Evolutionary conservation across 2,329 filamentous ascomycete genomes (phyloP).

Genomic region (Alternaria dauci): DNA sequence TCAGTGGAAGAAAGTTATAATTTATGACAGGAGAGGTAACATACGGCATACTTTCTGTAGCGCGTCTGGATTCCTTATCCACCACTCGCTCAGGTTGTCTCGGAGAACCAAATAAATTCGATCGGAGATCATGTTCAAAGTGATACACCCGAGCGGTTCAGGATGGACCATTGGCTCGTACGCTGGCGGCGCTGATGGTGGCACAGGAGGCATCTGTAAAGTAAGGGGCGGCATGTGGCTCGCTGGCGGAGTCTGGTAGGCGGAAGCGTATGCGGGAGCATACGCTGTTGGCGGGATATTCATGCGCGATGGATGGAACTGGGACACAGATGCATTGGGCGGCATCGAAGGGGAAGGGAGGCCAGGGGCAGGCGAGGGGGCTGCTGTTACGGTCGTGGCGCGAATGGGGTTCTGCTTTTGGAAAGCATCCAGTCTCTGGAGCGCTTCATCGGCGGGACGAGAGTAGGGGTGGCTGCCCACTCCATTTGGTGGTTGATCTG

Average conservation of each 20-base stretch:
- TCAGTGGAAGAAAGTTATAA: neutral
- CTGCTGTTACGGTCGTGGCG: neutral
- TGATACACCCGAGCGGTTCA: conserved; percentile 4
- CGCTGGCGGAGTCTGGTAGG: neutral
- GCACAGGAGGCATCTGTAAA: neutral
- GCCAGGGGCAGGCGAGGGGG: neutral
- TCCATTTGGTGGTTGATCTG: neutral
- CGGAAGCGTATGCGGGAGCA: neutral
- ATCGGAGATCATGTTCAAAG: neutral
- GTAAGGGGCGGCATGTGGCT: neutral
- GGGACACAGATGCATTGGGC: neutral
- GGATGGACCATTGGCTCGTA: neutral
- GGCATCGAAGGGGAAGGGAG: neutral
- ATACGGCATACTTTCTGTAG: neutral
- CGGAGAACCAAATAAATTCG: conserved; percentile 8
- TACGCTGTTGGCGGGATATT: neutral
- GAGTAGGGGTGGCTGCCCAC: neutral
- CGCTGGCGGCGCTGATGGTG: neutral
- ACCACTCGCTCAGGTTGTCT: conserved; percentile 1
- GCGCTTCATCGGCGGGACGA: neutral
- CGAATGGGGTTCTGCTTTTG: neutral
- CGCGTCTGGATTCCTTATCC: neutral
- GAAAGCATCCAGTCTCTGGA: neutral
- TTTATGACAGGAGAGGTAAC: neutral
- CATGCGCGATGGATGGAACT: conserved; percentile 1